phyloP scores from a whole-genome alignment of 345 rosid species.

The Psidium guajava region DNA sequence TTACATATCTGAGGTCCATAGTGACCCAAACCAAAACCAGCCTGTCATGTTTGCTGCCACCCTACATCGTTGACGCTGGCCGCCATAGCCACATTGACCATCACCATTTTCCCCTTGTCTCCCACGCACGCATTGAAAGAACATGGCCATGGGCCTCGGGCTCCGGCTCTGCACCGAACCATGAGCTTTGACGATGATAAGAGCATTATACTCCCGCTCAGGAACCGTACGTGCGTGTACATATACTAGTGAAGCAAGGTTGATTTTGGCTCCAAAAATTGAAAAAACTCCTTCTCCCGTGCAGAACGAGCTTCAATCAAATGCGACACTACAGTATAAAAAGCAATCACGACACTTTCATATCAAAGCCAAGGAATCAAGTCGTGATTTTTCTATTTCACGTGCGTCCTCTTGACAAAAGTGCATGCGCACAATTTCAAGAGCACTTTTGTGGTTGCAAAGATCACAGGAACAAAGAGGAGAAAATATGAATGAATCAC shows the following conservation, averaged over 20 bases:
- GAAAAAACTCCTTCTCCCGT: not conserved
- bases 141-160: not conserved
- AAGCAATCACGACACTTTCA: not conserved
- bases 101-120: not conserved
- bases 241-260: not conserved
- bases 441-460: not conserved
- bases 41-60: not conserved
- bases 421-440: not conserved
- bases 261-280: not conserved
- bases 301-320: not conserved
- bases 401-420: not conserved
- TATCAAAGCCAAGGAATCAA: not conserved
- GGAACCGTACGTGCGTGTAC: not conserved
- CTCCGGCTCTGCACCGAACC: not conserved
- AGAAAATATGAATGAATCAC: not conserved
- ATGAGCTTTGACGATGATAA: not conserved
- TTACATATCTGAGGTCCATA: not conserved
- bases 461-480: not conserved
- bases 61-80: rapidly evolving
- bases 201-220: not conserved
- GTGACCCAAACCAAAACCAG: not conserved
- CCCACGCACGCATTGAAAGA: not conserved
- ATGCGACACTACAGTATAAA: not conserved
- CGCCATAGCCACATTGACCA: not conserved
- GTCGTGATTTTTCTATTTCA: not conserved